Evolutionary conservation across 208 protist species (phyloP).

Genomic region (Trypanosoma congolense): DNA sequence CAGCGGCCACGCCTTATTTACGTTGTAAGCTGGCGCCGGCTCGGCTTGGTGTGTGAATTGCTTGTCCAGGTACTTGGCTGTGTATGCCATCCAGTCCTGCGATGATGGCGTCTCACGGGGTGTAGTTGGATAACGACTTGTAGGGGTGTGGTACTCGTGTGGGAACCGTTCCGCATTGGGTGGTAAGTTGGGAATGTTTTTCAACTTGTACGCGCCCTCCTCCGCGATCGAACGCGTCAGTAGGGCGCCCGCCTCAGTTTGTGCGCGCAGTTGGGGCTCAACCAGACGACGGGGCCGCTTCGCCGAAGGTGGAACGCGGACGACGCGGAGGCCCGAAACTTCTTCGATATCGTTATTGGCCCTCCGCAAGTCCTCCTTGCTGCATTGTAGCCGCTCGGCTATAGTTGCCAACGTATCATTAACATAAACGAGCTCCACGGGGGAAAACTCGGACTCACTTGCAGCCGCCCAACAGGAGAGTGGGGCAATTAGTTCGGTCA

Average conservation of each 20-base stretch:
- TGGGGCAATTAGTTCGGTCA: slow-evolving; percentile 62
- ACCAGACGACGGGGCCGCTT: slow-evolving; percentile 42
- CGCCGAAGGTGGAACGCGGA: slow-evolving; percentile 47
- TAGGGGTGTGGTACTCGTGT: slow-evolving; percentile 82
- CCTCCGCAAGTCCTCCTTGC: slow-evolving; percentile 31
- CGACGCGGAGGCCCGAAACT: slow-evolving; percentile 12
- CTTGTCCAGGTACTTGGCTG: slow-evolving; percentile 76
- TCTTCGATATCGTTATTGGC: slow-evolving; percentile 37
- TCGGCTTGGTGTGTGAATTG: slow-evolving; percentile 54
- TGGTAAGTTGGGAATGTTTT: slow-evolving; percentile 46
- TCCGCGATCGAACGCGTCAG: slow-evolving; percentile 56
- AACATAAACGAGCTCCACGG: slow-evolving; percentile 46
- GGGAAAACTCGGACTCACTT: slow-evolving; percentile 42
- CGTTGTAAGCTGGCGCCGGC: slow-evolving; percentile 66
- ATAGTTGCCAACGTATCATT: slow-evolving; percentile 56
- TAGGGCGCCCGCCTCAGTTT: slow-evolving; percentile 59
- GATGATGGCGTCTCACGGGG: slow-evolving; percentile 30
- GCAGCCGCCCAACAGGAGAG: slow-evolving; percentile 37
- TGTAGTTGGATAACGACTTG: slow-evolving; percentile 69
- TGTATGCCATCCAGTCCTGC: slow-evolving; percentile 85
- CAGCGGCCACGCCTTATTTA: slow-evolving; percentile 86
- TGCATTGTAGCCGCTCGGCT: slow-evolving; percentile 47
- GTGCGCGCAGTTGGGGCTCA: slow-evolving; percentile 66
- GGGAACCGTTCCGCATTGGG: slow-evolving; percentile 70
- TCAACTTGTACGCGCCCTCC: slow-evolving; percentile 26